Percentiles rank a stretch among this genome's conserved stretches.
phyloP scores from a whole-genome alignment of 176 grass and related monocot species.

The Lolium rigidum region DNA sequence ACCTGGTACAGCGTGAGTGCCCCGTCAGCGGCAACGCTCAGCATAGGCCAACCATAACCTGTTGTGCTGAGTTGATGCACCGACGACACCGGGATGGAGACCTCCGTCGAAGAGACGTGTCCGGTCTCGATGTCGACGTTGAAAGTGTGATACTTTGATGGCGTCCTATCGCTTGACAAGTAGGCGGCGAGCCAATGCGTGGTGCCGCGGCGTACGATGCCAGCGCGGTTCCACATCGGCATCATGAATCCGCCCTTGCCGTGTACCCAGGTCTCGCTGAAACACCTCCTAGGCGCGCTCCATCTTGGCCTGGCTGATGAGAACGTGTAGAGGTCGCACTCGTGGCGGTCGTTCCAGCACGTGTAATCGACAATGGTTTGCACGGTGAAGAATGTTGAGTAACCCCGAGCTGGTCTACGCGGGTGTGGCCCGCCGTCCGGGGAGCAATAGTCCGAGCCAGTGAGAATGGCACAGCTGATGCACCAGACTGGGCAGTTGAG shows the following conservation, averaged over 20 bases:
- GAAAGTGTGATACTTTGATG: neutral
- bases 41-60: neutral
- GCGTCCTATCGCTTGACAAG: neutral
- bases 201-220: neutral
- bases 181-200: neutral
- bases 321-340: neutral
- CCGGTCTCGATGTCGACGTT: neutral
- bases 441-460: neutral
- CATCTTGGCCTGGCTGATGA: neutral
- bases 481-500: neutral
- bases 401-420: too few species aligned
- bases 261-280: neutral
- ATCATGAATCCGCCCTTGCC: neutral
- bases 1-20: too few species aligned
- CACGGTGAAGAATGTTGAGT: neutral
- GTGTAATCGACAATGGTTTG: neutral
- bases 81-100: neutral
- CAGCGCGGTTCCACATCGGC: neutral
- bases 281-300: neutral
- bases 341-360: too few species aligned
- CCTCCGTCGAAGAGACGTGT: neutral
- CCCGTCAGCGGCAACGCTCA: neutral
- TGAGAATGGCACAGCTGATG: neutral
- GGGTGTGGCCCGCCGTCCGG: neutral
- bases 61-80: accelerated